These are phyloP conservation scores for Raddia guianensis DNA, from an alignment of 176 grass and related monocot genomes.

Conservation along the genomic window DNA sequence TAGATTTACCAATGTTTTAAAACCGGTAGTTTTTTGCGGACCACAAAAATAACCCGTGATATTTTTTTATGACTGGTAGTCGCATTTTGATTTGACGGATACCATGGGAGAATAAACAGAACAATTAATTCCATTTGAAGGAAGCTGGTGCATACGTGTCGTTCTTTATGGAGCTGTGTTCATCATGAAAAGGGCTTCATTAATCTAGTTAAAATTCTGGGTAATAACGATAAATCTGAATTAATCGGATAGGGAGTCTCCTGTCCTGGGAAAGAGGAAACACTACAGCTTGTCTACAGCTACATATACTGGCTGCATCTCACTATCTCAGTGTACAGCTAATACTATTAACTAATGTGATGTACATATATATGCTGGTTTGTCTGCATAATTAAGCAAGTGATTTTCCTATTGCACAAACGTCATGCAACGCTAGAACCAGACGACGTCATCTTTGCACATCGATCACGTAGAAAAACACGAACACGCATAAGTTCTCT, in stretches of 20 bases:
- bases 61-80: not conserved
- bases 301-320: no score
- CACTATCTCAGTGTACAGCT: no score
- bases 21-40: no score
- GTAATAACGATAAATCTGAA: not conserved
- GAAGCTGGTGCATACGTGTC: not conserved
- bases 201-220: not conserved
- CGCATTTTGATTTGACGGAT: slow-evolving; percentile 4
- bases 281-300: not conserved
- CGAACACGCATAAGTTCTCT: no score
- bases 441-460: not conserved
- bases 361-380: no score
- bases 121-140: not conserved
- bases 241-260: not conserved
- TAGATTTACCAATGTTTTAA: no score
- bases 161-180: not conserved
- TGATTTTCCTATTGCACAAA: not conserved
- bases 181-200: not conserved
- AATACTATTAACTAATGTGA: no score
- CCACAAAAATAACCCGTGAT: no score
- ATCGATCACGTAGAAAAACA: no score
- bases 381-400: not conserved
- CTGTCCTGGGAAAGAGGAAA: not conserved
- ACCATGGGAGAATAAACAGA: not conserved
- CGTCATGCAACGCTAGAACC: not conserved